A percentile compares a stretch with the other conserved stretches of the same genome.
Conservation (phyloP, 1,284 basidiomycete genomes). For the Dichomitus squalens region DNA sequence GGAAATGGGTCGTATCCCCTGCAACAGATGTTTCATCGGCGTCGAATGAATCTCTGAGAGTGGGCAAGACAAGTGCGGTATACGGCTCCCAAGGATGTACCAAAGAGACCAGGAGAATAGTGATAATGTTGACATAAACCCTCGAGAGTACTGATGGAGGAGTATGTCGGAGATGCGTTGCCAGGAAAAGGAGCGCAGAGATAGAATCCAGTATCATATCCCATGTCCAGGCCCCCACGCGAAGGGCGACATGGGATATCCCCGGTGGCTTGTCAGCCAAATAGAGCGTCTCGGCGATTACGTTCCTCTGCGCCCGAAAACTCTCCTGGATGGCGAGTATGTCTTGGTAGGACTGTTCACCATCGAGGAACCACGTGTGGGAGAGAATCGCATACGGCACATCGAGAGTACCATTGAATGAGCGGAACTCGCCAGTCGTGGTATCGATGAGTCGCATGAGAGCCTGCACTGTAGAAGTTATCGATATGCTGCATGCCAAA, state of each 20-base stretch:
- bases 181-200: background rate
- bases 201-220: background rate
- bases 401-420: too few species aligned
- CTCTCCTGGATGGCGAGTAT: background rate
- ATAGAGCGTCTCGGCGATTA: background rate
- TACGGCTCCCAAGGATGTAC: too few species aligned
- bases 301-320: too few species aligned
- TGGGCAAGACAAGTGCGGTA: too few species aligned
- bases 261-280: background rate
- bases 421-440: background rate
- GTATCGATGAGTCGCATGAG: background rate
- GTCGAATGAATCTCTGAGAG: too few species aligned
- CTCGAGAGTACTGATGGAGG: background rate
- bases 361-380: background rate
- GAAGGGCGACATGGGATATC: background rate
- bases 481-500: background rate
- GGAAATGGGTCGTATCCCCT: too few species aligned
- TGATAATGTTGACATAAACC: background rate
- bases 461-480: background rate
- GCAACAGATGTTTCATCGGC: too few species aligned
- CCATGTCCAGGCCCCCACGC: background rate
- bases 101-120: background rate
- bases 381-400: slow-evolving; percentile 1
- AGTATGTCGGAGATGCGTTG: background rate
- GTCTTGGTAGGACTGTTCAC: slow-evolving; percentile 3